Conservation (phyloP, 2,329 filamentous ascomycete species). For the Camillea tinctor region DNA sequence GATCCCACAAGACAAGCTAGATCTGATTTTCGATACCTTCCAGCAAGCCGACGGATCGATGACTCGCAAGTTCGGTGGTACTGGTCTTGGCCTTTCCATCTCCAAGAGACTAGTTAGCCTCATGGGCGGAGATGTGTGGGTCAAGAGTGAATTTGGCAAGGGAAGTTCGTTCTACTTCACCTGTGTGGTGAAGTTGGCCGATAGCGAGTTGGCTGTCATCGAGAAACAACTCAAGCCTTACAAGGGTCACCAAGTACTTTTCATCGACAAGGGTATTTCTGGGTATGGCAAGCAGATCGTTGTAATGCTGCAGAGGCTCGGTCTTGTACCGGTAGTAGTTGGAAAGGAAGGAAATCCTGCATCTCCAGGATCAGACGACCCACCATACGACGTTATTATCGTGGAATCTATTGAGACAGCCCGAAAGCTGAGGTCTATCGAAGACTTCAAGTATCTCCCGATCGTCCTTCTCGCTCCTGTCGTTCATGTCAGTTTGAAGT, state of each 20-base stretch:
- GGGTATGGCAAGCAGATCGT: conserved; percentile 73
- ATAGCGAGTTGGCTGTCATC: conserved; percentile 74
- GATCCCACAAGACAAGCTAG: conserved; percentile 91
- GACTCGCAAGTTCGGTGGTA: conserved; percentile 93
- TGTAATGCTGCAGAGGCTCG: conserved; percentile 73
- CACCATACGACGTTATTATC: conserved; percentile 90
- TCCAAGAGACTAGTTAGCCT: conserved; percentile 92
- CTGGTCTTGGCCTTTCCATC: conserved; percentile 89
- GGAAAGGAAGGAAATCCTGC: conserved; percentile 68
- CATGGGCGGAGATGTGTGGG: conserved; percentile 96
- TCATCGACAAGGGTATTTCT: conserved; percentile 88
- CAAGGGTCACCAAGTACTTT: conserved; percentile 86
- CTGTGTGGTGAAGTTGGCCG: conserved; percentile 82
- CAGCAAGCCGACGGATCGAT: conserved; percentile 97
- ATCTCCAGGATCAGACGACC: conserved; percentile 53
- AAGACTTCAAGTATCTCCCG: conserved; percentile 97
- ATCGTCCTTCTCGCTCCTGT: conserved; percentile 88
- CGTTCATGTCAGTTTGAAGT: conserved; percentile 89
- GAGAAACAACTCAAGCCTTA: conserved; percentile 86
- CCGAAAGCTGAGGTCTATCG: conserved; percentile 77
- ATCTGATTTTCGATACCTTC: conserved; percentile 98
- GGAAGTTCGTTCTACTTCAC: conserved; percentile 97
- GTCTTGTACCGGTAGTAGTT: conserved; percentile 81
- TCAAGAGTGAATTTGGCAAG: conserved; percentile 85
- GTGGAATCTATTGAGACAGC: conserved; percentile 93